phyloP scores from a whole-genome alignment of 257 asterid genomes.

The Linaria vulgaris region DNA sequence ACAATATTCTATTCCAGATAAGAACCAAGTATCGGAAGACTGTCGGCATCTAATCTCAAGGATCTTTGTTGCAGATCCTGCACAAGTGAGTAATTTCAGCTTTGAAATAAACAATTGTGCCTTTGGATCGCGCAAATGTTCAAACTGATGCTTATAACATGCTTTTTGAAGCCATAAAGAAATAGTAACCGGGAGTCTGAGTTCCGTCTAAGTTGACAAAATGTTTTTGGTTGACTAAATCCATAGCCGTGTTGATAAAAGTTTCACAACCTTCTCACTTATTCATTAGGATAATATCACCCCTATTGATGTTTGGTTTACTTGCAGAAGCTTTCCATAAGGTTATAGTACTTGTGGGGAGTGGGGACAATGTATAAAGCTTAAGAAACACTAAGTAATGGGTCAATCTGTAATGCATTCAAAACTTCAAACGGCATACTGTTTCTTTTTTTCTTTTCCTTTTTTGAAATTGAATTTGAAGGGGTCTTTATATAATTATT shows the following conservation, averaged over 20 bases:
- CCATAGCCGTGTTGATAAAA: too few species aligned
- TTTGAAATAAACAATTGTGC: background rate
- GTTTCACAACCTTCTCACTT: too few species aligned
- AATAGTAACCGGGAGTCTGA: background rate
- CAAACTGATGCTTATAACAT: background rate
- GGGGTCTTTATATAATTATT: too few species aligned
- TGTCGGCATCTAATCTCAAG: conserved; percentile 72
- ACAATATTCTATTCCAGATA: conserved; percentile 68
- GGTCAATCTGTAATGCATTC: background rate
- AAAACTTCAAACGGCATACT: background rate
- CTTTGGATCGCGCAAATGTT: too few species aligned
- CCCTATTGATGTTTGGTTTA: too few species aligned
- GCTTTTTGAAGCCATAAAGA: background rate
- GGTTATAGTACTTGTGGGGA: too few species aligned
- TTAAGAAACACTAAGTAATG: too few species aligned
- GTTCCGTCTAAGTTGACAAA: background rate
- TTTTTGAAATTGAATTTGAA: too few species aligned
- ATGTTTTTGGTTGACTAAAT: background rate
- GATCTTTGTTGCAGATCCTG: conserved; percentile 70
- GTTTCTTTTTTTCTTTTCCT: too few species aligned
- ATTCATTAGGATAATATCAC: too few species aligned
- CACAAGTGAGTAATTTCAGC: conserved; percentile 42
- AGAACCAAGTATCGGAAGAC: conserved; percentile 54
- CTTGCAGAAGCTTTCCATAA: too few species aligned
- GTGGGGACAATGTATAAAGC: too few species aligned